Percentiles rank a stretch among this genome's conserved stretches.
Evolutionary conservation across 108 stramenopile species (phyloP).

Genomic region (Pseudonitzschia multistriata): DNA sequence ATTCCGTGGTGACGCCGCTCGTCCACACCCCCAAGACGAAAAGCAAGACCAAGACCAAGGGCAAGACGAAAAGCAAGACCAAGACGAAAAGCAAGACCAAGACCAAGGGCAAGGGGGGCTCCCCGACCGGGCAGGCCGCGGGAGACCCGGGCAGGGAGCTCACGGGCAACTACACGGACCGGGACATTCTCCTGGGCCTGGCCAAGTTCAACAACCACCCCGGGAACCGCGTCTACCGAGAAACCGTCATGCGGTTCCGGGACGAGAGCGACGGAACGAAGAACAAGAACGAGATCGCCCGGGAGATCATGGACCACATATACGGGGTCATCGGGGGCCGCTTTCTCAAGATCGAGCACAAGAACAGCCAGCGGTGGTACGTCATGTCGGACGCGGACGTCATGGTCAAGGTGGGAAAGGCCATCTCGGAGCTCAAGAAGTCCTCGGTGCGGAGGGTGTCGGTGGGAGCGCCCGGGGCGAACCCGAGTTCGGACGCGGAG

Average conservation of each 20-base stretch:
- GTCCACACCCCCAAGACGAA: too few relatives aligned
- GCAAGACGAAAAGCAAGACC: background rate
- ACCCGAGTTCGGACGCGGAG: background rate
- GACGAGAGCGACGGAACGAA: background rate
- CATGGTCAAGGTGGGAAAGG: slow-evolving; percentile 9
- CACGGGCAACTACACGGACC: background rate
- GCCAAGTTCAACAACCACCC: slow-evolving; percentile 11
- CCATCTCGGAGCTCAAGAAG: background rate
- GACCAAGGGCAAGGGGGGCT: background rate
- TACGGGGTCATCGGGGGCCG: background rate
- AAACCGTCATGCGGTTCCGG: background rate
- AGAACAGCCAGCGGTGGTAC: background rate
- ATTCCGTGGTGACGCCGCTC: too few relatives aligned
- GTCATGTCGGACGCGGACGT: slow-evolving; percentile 1
- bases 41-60: background rate
- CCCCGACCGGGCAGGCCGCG: too few relatives aligned
- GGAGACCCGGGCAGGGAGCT: background rate
- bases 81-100: background rate
- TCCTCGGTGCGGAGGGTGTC: background rate
- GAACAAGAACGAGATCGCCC: background rate
- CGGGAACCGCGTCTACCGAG: background rate
- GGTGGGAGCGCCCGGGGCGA: background rate
- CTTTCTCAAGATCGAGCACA: background rate
- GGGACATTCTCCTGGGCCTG: slow-evolving; percentile 1
- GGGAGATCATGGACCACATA: background rate